Conservation (phyloP, 2,329 filamentous ascomycete genomes). For the Beauveria sp. region DNA sequence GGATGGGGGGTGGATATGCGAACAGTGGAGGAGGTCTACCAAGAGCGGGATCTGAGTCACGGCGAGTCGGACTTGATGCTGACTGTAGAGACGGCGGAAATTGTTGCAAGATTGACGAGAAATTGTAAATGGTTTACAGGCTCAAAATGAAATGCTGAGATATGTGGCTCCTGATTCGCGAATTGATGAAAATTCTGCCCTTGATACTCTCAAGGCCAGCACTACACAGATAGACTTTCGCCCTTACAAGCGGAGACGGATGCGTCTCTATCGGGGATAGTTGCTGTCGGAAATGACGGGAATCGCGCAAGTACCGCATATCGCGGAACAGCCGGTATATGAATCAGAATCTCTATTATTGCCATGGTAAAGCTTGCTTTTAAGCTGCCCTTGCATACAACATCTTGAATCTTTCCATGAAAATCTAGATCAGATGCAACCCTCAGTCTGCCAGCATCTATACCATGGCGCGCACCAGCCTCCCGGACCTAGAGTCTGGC, state of each 20-base stretch:
- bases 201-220: neutral
- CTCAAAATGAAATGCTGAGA: neutral
- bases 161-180: neutral
- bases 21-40: neutral
- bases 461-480: neutral
- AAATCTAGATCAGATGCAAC: neutral
- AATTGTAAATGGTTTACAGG: neutral
- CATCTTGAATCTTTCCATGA: neutral
- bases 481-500: conserved; percentile 1
- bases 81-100: neutral
- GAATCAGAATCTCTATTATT: neutral
- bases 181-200: neutral
- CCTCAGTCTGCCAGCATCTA: neutral
- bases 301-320: conserved; percentile 1
- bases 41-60: neutral
- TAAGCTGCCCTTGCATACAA: neutral
- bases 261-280: conserved; percentile 6
- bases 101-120: too few species aligned
- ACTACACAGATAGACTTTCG: neutral
- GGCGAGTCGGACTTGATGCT: neutral
- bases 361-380: neutral
- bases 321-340: neutral
- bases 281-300: neutral
- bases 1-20: neutral
- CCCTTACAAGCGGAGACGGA: neutral